Percentiles rank a stretch among this genome's conserved stretches.
Evolutionary conservation across 768 basidiomycete species (phyloP).

Genomic region (Phylloporus rhodoxanthus): DNA sequence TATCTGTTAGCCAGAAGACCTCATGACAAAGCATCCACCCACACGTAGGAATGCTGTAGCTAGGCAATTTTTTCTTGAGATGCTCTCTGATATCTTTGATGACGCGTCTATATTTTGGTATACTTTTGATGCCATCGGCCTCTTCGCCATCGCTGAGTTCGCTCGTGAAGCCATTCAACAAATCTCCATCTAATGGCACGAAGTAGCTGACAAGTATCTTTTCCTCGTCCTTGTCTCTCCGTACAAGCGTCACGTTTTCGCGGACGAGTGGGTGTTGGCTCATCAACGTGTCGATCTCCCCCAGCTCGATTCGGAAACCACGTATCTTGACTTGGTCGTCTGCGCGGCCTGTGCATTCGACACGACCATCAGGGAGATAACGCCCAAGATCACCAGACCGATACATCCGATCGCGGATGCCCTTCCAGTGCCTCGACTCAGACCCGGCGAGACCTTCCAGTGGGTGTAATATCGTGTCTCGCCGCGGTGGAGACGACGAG

Average conservation of each 20-base stretch:
- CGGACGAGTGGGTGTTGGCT: constrained; percentile 87
- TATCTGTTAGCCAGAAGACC: constrained; percentile 3
- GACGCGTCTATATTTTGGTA: constrained; percentile 75
- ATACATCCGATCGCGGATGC: constrained; percentile 96
- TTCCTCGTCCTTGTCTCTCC: constrained; percentile 98
- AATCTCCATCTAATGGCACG: constrained; percentile 73
- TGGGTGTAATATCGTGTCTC: constrained; percentile 71
- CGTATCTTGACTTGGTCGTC: constrained; percentile 99
- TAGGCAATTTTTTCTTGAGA: constrained; percentile 93
- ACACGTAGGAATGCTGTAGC: constrained; percentile 90
- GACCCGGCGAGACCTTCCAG: constrained; percentile 50
- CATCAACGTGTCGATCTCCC: constrained; percentile 95
- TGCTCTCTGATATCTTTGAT: constrained; percentile 94
- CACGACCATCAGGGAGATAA: constrained; percentile 85
- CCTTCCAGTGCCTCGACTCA: constrained; percentile 85
- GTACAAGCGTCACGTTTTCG: constrained; percentile 97
- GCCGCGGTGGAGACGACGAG: constrained; percentile 39
- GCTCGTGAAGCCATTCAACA: constrained; percentile 63
- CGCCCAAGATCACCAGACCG: constrained; percentile 94
- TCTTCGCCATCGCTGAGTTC: constrained; percentile 49
- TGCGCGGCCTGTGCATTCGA: constrained; percentile 95
- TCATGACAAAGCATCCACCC: constrained; percentile 29
- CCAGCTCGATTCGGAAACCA: constrained; percentile 96
- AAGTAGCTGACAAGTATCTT: constrained; percentile 98
- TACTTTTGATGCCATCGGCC: constrained; percentile 62